Conservation (phyloP, 1,139 yeast genomes). For the Nakaseomyces uthaithaninus region DNA sequence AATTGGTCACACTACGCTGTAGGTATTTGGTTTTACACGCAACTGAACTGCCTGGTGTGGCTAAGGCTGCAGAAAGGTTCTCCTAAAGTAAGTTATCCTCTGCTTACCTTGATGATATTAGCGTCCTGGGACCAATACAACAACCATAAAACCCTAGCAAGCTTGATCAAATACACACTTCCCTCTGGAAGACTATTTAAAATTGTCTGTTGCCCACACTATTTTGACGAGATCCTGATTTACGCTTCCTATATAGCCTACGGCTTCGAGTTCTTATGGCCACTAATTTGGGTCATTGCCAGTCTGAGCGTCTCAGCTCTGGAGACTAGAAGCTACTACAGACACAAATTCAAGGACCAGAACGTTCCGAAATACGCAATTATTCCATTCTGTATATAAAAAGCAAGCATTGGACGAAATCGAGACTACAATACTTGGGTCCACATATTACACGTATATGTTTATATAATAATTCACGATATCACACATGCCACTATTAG, state of each 20-base stretch:
- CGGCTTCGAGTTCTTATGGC: conserved; percentile 20
- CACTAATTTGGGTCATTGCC: conserved; percentile 49
- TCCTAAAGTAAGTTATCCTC: conserved; percentile 15
- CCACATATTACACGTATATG: too few relatives aligned
- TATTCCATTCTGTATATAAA: conserved; percentile 37
- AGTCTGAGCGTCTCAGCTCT: conserved; percentile 58
- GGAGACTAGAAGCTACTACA: conserved; percentile 51
- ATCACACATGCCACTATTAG: too few relatives aligned
- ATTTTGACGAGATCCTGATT: conserved; percentile 62
- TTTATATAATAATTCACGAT: too few relatives aligned
- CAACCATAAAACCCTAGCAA: conserved; percentile 55
- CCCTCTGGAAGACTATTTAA: conserved; percentile 51
- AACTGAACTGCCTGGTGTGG: conserved; percentile 33
- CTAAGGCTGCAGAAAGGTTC: conserved; percentile 20
- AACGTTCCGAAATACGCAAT: conserved; percentile 29
- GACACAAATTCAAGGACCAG: conserved; percentile 28
- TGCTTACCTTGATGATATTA: conserved; percentile 31
- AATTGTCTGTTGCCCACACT: conserved; percentile 65
- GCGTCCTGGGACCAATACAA: conserved; percentile 49
- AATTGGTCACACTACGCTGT: conserved; percentile 69
- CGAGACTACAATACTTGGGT: too few relatives aligned
- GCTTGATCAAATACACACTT: conserved; percentile 54
- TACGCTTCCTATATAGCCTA: conserved; percentile 40
- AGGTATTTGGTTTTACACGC: conserved; percentile 60
- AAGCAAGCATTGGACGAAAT: too few relatives aligned